Evolutionary conservation across 768 basidiomycete species (phyloP).

Genomic region (Termitomyces sp.): DNA sequence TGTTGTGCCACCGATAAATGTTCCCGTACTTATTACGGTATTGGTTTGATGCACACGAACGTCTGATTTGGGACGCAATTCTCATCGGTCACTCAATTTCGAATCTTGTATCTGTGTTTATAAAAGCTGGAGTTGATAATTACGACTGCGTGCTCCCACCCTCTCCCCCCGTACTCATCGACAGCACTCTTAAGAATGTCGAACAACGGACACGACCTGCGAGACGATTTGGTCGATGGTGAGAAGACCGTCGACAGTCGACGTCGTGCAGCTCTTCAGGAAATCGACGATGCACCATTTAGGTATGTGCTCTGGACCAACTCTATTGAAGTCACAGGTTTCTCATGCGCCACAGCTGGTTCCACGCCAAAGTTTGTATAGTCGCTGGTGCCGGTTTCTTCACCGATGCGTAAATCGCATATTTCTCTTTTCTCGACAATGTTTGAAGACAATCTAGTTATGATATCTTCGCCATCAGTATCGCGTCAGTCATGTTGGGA

Average conservation of each 20-base stretch:
- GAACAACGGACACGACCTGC: too few species aligned
- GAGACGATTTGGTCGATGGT: too few species aligned
- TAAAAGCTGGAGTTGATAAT: too few species aligned
- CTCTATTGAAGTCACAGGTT: background rate
- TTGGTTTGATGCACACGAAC: too few species aligned
- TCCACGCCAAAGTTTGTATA: constrained; percentile 74
- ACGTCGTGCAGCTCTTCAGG: constrained; percentile 74
- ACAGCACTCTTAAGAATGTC: too few species aligned
- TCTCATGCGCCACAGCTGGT: constrained; percentile 48
- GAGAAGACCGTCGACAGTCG: constrained; percentile 54
- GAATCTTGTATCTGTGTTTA: too few species aligned
- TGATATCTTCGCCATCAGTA: constrained; percentile 89
- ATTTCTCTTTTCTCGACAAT: background rate
- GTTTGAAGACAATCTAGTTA: constrained; percentile 36
- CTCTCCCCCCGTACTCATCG: too few species aligned
- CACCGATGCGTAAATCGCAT: constrained; percentile 64
- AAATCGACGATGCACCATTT: constrained; percentile 85
- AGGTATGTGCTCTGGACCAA: constrained; percentile 44
- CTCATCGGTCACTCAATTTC: too few species aligned
- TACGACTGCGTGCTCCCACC: too few species aligned
- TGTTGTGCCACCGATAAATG: too few species aligned
- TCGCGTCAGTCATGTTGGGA: constrained; percentile 78
- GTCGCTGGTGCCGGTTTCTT: constrained; percentile 86
- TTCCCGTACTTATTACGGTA: too few species aligned
- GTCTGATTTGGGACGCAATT: too few species aligned